Conservation (phyloP, 257 asterid species). For the Schizonepeta tenuifolia region DNA sequence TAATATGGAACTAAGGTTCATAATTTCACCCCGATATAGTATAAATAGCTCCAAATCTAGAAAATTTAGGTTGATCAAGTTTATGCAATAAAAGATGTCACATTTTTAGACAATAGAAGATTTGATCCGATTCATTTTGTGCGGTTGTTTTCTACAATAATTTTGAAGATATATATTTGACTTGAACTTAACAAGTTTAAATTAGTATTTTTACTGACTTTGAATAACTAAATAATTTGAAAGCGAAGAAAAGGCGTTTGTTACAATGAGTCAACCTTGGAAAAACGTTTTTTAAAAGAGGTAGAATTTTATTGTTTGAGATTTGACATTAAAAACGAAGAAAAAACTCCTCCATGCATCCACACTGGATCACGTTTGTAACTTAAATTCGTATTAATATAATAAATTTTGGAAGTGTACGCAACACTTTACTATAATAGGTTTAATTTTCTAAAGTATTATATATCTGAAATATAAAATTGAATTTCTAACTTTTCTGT, state of each 20-base stretch:
- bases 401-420: not conserved
- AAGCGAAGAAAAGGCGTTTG: not conserved
- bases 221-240: not conserved
- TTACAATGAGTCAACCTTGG: slow-evolving; percentile 30
- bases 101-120: too few species aligned
- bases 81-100: too few species aligned
- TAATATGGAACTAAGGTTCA: too few species aligned
- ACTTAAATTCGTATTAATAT: not conserved
- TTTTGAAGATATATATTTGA: slow-evolving; percentile 23
- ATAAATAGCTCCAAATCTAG: too few species aligned
- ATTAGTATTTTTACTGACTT: not conserved
- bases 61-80: too few species aligned
- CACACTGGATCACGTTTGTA: not conserved
- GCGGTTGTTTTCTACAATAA: not conserved
- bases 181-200: slow-evolving; percentile 13
- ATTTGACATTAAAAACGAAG: slow-evolving; percentile 22
- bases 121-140: not conserved
- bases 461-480: slow-evolving; percentile 15
- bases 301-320: slow-evolving; percentile 21
- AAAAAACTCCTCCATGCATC: not conserved
- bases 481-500: not conserved
- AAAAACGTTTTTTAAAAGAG: not conserved
- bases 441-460: slow-evolving; percentile 5
- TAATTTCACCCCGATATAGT: too few species aligned
- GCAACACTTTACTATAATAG: not conserved